Conservation (phyloP, 257 asterid species). For the Capsicum baccatum region DNA sequence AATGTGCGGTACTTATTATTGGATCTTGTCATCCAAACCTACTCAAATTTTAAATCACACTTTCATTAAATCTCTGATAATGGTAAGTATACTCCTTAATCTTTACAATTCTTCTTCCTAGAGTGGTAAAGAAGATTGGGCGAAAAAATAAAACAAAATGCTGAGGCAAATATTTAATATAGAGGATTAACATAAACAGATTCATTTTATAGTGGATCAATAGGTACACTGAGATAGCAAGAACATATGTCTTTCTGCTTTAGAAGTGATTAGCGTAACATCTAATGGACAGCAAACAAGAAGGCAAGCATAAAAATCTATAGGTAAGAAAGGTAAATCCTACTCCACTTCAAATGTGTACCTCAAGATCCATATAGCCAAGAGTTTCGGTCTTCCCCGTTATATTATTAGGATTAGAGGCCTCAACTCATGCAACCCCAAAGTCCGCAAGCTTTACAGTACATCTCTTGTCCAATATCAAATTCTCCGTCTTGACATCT, state of each 20-base stretch:
- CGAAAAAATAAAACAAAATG: too few species aligned
- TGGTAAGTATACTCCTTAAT: background rate
- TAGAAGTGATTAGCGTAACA: background rate
- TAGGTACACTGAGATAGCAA: background rate
- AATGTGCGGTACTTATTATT: background rate
- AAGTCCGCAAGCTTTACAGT: conserved; percentile 84
- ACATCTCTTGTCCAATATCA: conserved; percentile 77
- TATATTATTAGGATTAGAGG: conserved; percentile 88
- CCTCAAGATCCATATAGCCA: conserved; percentile 97
- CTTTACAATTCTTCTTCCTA: background rate
- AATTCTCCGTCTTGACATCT: conserved; percentile 87
- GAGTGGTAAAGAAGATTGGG: too few species aligned
- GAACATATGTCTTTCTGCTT: background rate
- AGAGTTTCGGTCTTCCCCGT: conserved; percentile 91
- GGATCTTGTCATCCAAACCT: background rate
- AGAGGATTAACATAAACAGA: background rate
- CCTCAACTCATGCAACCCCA: conserved; percentile 92
- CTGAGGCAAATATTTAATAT: background rate
- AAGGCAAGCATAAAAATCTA: background rate
- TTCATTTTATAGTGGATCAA: background rate
- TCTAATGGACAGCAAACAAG: background rate
- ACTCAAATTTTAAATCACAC: background rate
- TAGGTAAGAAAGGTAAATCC: background rate
- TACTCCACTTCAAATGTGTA: conserved; percentile 31
- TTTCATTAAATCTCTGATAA: background rate